Base-by-base conservation (phyloP, 2,329 filamentous ascomycete genomes). In the Fusarium cicatricum region DNA sequence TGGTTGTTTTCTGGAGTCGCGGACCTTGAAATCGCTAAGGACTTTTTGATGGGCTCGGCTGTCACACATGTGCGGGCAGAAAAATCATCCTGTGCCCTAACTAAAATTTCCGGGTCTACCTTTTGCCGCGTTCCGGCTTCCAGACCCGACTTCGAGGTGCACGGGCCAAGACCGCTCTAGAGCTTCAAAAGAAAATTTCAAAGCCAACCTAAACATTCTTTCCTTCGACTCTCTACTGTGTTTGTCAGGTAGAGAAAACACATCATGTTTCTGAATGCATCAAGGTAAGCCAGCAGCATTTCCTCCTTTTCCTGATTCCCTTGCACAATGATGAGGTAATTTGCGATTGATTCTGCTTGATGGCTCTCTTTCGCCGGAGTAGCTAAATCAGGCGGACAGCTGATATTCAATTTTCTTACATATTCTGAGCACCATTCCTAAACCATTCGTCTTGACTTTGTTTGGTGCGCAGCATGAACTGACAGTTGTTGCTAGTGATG, bases 321-420 rank as follows among this genome's bases (percentile, higher is more conserved):
- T 37, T 53, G 32, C 52, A 60, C 55, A 68, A 89, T 91, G 93
- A 97, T 96, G 92, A 90, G 82, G 90, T 75, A 97, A 97, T 97
- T 97, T 97, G 92, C 93, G 92, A 94, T 94, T 96, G 92, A 97
- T 90, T 85, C 82, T 80, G 77, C 77, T 77, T 81, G 87, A 86
- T 93, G 92, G 91, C 83, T 80, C 90, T 87, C 92, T 89, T 75
- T 78, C 90, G 92, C 93, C 92, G 86, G 92, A 87, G 90, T 84
- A 82, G 90, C 88, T 84, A 89, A 88, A 92, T 88, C 89, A 82
- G 79, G 74, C 79, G 80, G 84, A 80, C 74, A 85, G 76, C 81
- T 96, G 92, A 97, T 90, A 96, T 91, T 92, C 79, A 88, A 74
- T 86, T 87, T 26, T 94, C 92, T 97, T 97, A 97, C 92, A 96